phyloP scores from a whole-genome alignment of 2,329 filamentous ascomycete genomes.

The Aspergillus versicolor region DNA sequence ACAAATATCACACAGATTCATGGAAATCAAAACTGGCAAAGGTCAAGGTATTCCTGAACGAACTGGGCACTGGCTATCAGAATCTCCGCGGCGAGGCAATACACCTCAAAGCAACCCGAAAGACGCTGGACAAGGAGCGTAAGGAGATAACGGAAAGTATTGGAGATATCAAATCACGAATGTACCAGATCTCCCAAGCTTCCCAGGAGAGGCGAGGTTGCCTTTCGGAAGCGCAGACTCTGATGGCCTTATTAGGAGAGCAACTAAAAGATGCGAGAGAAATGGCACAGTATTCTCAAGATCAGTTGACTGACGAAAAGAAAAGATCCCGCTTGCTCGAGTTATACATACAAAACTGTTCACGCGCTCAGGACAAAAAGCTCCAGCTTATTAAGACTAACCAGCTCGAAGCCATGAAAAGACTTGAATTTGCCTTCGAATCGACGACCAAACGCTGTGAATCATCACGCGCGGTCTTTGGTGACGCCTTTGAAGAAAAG shows the following conservation, averaged over 20 bases:
- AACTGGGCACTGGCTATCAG: conserved; percentile 35
- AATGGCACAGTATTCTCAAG: conserved; percentile 16
- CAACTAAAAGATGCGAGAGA: conserved; percentile 25
- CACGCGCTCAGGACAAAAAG: conserved; percentile 22
- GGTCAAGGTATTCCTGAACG: conserved; percentile 32
- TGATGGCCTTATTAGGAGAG: conserved; percentile 23
- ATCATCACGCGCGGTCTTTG: conserved; percentile 14
- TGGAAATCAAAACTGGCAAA: conserved; percentile 37
- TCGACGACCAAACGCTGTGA: conserved; percentile 13
- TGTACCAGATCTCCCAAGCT: conserved; percentile 16
- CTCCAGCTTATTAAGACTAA: conserved; percentile 21
- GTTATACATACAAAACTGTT: conserved; percentile 30
- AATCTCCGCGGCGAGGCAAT: conserved; percentile 29
- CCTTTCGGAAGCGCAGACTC: conserved; percentile 19
- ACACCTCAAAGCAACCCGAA: conserved; percentile 25
- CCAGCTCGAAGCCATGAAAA: conserved; percentile 24
- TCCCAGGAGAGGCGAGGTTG: conserved; percentile 21
- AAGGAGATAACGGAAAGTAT: conserved; percentile 24
- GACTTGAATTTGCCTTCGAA: conserved; percentile 19
- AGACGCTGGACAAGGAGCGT: conserved; percentile 26
- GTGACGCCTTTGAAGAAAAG: conserved; percentile 14
- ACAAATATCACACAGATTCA: conserved; percentile 26
- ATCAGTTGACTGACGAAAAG: conserved; percentile 29
- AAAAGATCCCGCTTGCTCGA: conserved; percentile 31
- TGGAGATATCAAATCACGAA: conserved; percentile 22